These are phyloP conservation scores for Pythium coloratum DNA, from an alignment of 352 stramenopile genomes.

Conservation along the genomic window DNA sequence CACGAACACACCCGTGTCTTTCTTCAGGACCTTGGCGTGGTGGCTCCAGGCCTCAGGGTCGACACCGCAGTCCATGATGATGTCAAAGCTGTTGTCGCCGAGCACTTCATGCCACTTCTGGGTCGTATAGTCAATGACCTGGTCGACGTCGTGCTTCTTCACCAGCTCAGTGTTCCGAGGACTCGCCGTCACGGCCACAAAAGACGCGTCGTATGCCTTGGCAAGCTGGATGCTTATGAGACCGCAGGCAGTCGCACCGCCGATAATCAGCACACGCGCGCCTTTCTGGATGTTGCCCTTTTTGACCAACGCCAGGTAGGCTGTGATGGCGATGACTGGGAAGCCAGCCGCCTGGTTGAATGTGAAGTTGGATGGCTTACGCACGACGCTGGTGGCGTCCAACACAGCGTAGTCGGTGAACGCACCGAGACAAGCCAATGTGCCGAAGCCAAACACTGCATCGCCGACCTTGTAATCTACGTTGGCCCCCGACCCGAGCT, in stretches of 20 bases:
- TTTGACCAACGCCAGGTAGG: not conserved
- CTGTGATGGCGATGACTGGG: not conserved
- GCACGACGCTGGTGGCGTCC: not conserved
- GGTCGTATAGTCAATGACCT: not conserved
- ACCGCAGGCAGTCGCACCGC: not conserved
- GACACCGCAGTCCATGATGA: not conserved
- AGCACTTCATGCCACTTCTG: not conserved
- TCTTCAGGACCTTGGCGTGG: not conserved
- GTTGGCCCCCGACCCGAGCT: not conserved
- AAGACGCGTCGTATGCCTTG: not conserved
- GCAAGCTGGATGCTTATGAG: not conserved
- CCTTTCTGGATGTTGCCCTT: not conserved
- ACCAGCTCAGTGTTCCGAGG: not conserved
- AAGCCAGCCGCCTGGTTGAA: not conserved
- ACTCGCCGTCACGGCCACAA: not conserved
- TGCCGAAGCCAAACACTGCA: not conserved
- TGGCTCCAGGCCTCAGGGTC: not conserved
- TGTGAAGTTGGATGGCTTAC: not conserved
- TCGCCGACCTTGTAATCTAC: not conserved
- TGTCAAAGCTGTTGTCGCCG: not conserved
- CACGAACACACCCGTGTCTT: not conserved
- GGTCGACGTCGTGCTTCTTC: not conserved
- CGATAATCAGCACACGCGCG: not conserved
- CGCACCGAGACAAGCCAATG: not conserved
- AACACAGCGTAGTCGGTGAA: not conserved